A percentile compares a stretch with the other conserved stretches of the same genome.
Evolutionary conservation across 306 rosid species (phyloP).

Genomic region (Pachyrhizus erosus): DNA sequence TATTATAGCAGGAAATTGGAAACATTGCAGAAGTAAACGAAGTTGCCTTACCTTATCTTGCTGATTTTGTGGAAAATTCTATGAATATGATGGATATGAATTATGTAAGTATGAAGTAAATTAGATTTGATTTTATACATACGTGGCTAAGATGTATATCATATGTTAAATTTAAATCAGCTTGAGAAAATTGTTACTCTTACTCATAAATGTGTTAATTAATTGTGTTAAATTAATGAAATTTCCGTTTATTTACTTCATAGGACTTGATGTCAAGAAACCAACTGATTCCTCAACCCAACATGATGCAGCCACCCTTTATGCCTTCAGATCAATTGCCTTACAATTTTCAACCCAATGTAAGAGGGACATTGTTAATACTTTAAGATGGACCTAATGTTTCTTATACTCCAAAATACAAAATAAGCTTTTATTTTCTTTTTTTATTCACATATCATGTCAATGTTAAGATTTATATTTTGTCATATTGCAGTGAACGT

Average conservation of each 20-base stretch:
- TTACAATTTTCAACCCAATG: constrained; percentile 18
- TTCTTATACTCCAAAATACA: not conserved
- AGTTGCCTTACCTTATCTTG: too few relatives aligned
- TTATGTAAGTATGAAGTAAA: too few relatives aligned
- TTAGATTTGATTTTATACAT: too few relatives aligned
- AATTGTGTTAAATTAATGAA: not conserved
- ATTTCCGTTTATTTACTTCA: not conserved
- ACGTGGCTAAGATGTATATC: not conserved
- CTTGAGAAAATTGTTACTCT: not conserved
- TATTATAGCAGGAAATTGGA: too few relatives aligned
- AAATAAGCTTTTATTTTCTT: not conserved
- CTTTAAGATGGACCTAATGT: not conserved
- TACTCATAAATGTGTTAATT: not conserved
- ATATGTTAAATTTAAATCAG: not conserved
- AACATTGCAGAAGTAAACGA: too few relatives aligned
- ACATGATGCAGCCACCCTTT: constrained; percentile 16
- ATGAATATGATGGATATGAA: too few relatives aligned
- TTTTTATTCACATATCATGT: not conserved
- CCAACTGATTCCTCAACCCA: not conserved
- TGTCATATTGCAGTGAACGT: constrained; percentile 9
- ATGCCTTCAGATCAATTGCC: constrained; percentile 5
- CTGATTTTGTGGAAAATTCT: too few relatives aligned
- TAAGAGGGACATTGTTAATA: not conserved
- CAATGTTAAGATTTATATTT: not conserved
- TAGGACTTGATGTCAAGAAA: not conserved